These are phyloP conservation scores for Ascosphaera acerosa DNA, from an alignment of 2,329 filamentous ascomycete genomes.

Conservation along the genomic window DNA sequence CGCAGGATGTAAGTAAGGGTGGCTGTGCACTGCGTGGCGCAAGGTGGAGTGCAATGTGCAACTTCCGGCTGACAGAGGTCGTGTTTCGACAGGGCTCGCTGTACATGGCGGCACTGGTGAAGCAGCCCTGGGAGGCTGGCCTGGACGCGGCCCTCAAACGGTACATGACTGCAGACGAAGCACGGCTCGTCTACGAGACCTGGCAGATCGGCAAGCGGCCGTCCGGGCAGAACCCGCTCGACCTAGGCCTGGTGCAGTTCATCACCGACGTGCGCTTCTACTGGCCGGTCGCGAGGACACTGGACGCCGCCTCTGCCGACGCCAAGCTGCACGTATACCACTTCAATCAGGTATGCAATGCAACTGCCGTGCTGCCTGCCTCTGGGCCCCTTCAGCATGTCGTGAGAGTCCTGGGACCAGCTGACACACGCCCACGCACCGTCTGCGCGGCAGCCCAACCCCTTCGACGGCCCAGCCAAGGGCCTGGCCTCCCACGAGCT, in stretches of 20 bases:
- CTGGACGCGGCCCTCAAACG: not conserved
- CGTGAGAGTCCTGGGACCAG: too few species aligned
- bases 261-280: slow-evolving; percentile 1
- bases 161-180: not conserved
- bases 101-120: not conserved
- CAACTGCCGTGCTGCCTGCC: too few species aligned
- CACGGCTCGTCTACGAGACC: not conserved
- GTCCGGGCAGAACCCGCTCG: not conserved
- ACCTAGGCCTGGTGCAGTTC: slow-evolving; percentile 1
- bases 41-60: too few species aligned
- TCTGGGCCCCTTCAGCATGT: not conserved
- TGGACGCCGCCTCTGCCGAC: not conserved
- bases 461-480: slow-evolving; percentile 20
- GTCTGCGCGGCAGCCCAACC: slow-evolving; percentile 23
- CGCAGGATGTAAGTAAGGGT: not conserved
- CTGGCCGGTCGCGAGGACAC: not conserved
- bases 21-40: too few species aligned
- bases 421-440: too few species aligned
- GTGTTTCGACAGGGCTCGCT: not conserved
- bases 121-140: not conserved
- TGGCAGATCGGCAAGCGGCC: slow-evolving; percentile 1
- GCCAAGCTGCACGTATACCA: not conserved
- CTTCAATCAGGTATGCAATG: slow-evolving; percentile 1
- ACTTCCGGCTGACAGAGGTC: too few species aligned
- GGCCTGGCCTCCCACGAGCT: slow-evolving; percentile 20